These are phyloP conservation scores for Pyrenochaeta sp. DNA, from an alignment of 2,329 filamentous ascomycete genomes.

Conservation along the genomic window DNA sequence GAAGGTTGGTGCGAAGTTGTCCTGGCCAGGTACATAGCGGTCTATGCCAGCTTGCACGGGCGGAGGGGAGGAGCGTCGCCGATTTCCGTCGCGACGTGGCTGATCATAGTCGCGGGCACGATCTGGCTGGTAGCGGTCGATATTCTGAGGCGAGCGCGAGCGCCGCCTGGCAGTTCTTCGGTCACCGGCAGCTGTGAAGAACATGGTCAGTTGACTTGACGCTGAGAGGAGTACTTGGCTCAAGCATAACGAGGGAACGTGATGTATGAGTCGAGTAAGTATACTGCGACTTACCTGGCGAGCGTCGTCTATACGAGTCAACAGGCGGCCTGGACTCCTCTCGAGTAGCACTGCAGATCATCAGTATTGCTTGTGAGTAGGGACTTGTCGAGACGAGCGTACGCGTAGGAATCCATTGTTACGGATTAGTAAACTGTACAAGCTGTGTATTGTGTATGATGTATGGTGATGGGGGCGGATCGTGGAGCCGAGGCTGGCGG, in stretches of 20 bases:
- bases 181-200: conserved; percentile 33
- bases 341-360: conserved; percentile 37
- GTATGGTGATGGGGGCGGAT: neutral
- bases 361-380: conserved; percentile 20
- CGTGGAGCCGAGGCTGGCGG: conserved; percentile 7
- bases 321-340: conserved; percentile 65
- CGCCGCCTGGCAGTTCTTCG: conserved; percentile 56
- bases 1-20: conserved; percentile 60
- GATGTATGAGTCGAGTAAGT: neutral
- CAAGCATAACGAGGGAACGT: neutral
- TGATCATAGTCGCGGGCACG: conserved; percentile 74
- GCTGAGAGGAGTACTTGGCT: neutral
- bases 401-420: conserved; percentile 51
- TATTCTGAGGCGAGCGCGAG: conserved; percentile 74
- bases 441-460: neutral
- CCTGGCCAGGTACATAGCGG: conserved; percentile 82
- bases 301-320: conserved; percentile 65
- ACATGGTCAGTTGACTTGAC: conserved; percentile 8
- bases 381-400: conserved; percentile 16
- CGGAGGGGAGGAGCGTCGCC: conserved; percentile 68
- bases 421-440: neutral
- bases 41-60: conserved; percentile 76
- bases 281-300: conserved; percentile 67
- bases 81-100: conserved; percentile 66
- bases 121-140: conserved; percentile 81